phyloP scores from a whole-genome alignment of 1,284 basidiomycete species.

The Ustilago vetiveriae region DNA sequence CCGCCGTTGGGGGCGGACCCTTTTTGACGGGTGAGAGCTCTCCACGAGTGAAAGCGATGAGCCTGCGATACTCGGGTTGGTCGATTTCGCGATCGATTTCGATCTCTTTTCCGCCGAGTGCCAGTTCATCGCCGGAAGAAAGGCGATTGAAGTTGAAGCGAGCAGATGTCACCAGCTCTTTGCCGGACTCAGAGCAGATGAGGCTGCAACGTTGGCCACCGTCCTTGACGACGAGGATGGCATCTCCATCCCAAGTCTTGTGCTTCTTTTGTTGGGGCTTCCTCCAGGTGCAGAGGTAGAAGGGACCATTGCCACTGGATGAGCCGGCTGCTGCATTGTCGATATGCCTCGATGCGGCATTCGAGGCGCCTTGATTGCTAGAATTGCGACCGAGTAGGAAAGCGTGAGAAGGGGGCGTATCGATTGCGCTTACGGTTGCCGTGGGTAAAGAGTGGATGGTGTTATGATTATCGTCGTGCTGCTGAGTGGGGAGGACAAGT shows the following conservation, averaged over 20 bases:
- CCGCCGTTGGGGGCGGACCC: constrained; percentile 27
- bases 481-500: constrained; percentile 37
- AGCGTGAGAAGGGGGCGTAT: constrained; percentile 30
- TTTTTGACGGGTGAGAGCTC: constrained; percentile 31
- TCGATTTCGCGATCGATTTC: constrained; percentile 44
- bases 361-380: constrained; percentile 1
- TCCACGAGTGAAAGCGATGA: constrained; percentile 32
- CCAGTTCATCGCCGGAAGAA: constrained; percentile 46
- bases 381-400: constrained; percentile 25
- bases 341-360: not conserved
- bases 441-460: not conserved
- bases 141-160: constrained; percentile 35
- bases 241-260: constrained; percentile 82
- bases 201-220: constrained; percentile 47
- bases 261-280: constrained; percentile 81
- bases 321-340: constrained; percentile 10
- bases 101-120: constrained; percentile 56
- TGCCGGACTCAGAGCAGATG: constrained; percentile 53
- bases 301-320: constrained; percentile 43
- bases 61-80: constrained; percentile 24
- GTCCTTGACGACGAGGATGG: constrained; percentile 58
- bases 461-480: constrained; percentile 6
- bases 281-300: constrained; percentile 69
- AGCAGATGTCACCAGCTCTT: constrained; percentile 39
- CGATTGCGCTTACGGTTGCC: not conserved